A percentile compares a stretch with the other conserved stretches of the same genome.
Conservation (phyloP, 345 rosid genomes). For the Brassica nigra region DNA sequence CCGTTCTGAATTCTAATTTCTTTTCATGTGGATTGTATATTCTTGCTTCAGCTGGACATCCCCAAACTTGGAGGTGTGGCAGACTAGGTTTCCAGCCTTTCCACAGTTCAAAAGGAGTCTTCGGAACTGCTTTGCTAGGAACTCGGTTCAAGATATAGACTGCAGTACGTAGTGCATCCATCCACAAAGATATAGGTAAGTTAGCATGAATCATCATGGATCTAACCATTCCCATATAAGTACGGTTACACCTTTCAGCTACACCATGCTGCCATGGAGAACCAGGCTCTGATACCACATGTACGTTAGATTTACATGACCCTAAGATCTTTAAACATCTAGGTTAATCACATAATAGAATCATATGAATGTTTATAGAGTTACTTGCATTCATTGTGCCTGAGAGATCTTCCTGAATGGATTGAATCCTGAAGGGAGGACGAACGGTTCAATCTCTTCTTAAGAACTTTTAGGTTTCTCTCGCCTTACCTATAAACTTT, state of each 20-base stretch:
- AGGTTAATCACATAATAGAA: too few species aligned
- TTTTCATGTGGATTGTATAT: neutral
- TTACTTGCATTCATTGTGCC: too few species aligned
- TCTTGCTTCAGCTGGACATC: too few species aligned
- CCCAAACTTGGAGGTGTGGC: neutral
- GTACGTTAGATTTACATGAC: neutral
- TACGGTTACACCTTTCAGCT: neutral
- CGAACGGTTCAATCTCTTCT: too few species aligned
- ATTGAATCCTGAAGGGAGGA: too few species aligned
- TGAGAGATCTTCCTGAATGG: too few species aligned
- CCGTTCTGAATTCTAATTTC: neutral
- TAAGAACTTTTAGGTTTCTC: too few species aligned
- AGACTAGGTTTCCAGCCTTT: neutral
- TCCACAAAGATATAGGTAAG: conserved; percentile 8
- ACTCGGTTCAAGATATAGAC: neutral
- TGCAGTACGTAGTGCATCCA: neutral
- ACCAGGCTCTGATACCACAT: too few species aligned
- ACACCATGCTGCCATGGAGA: conserved; percentile 13
- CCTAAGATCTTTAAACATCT: too few species aligned
- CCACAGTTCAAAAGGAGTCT: neutral
- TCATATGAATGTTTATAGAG: too few species aligned
- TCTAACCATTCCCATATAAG: conserved; percentile 4
- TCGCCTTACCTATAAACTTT: too few species aligned
- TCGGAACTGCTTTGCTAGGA: neutral
- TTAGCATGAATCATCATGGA: conserved; percentile 9